phyloP scores from a whole-genome alignment of 225 moss, liverwort and hornwort genomes.

The Lunularia cruciata region DNA sequence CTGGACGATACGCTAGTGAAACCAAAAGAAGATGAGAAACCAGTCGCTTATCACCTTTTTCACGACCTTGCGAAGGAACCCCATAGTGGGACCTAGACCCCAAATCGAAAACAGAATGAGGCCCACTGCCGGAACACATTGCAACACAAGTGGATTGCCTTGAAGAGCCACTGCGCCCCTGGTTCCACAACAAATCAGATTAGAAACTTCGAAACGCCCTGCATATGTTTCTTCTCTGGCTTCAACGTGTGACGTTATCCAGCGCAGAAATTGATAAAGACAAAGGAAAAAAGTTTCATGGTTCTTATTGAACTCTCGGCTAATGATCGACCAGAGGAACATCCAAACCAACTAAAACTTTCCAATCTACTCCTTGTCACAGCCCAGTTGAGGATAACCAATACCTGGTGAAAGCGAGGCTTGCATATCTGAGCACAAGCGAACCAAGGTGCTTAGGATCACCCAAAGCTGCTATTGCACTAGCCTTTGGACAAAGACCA shows the following conservation, averaged over 20 bases:
- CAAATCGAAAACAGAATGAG: constrained; percentile 62
- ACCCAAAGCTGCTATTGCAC: constrained; percentile 21
- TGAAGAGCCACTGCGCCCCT: constrained; percentile 46
- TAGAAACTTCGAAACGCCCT: background rate
- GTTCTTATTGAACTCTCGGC: too few relatives aligned
- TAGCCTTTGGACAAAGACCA: constrained; percentile 11
- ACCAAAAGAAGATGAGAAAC: background rate
- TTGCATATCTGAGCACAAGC: constrained; percentile 24
- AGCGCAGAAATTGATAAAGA: too few relatives aligned
- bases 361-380: too few relatives aligned
- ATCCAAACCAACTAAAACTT: too few relatives aligned
- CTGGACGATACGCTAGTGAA: too few relatives aligned
- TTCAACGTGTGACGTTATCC: too few relatives aligned
- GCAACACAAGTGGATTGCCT: constrained; percentile 45
- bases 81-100: constrained; percentile 57
- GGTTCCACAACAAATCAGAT: background rate
- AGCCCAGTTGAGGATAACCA: too few relatives aligned
- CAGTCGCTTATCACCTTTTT: constrained; percentile 43
- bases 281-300: too few relatives aligned
- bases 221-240: too few relatives aligned
- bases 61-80: constrained; percentile 52
- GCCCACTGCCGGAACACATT: constrained; percentile 56
- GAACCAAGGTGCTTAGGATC: constrained; percentile 34
- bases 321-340: too few relatives aligned
- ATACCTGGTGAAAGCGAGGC: constrained; percentile 31